Conservation (phyloP, 2,329 filamentous ascomycete genomes). For the Orbilia oligospora region DNA sequence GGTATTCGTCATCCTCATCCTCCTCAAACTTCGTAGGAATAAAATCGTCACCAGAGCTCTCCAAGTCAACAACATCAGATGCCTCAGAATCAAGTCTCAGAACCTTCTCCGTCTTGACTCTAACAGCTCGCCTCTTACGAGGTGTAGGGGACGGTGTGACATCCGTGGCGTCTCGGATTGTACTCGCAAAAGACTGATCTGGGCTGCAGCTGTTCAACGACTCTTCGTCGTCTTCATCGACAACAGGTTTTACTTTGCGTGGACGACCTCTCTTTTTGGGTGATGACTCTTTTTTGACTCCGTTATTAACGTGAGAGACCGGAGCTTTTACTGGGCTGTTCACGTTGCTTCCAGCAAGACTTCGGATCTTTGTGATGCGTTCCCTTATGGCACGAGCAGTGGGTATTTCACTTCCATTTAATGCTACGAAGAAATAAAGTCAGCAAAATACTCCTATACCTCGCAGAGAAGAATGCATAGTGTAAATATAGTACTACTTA, state of each 20-base stretch:
- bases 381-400: conserved; percentile 54
- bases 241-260: conserved; percentile 7
- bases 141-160: conserved; percentile 43
- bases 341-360: conserved; percentile 22
- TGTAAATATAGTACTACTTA: conserved; percentile 17
- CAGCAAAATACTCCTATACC: background rate
- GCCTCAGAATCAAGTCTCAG: conserved; percentile 18
- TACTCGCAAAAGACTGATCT: background rate
- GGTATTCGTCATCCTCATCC: conserved; percentile 49
- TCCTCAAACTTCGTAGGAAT: conserved; percentile 27
- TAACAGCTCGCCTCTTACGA: conserved; percentile 38
- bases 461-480: background rate
- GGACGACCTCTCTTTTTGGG: conserved; percentile 48
- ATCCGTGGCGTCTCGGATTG: background rate
- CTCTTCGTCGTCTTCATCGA: conserved; percentile 49
- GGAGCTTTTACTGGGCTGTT: conserved; percentile 35
- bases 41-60: conserved; percentile 47
- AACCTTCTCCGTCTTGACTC: conserved; percentile 12
- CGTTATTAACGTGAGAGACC: conserved; percentile 52
- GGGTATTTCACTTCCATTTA: conserved; percentile 46
- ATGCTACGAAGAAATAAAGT: conserved; percentile 22
- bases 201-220: conserved; percentile 15
- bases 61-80: conserved; percentile 33
- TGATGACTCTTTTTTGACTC: conserved; percentile 52
- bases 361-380: conserved; percentile 54